phyloP scores from a whole-genome alignment of 2,329 filamentous ascomycete species.

The Lachnellula hyalina region DNA sequence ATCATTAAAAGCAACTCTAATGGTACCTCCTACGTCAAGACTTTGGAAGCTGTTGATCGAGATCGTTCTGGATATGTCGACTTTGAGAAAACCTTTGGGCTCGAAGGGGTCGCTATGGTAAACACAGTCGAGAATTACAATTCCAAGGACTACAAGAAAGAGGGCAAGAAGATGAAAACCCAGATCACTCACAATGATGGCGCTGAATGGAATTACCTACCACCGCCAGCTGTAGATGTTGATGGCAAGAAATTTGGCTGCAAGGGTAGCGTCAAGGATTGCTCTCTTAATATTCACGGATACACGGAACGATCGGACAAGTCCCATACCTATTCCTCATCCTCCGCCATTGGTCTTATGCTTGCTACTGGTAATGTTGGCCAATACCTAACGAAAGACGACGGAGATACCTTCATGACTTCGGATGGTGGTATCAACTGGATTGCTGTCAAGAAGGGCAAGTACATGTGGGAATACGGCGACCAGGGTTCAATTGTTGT shows the following conservation, averaged over 20 bases:
- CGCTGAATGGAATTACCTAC: slow-evolving; percentile 73
- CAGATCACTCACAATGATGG: slow-evolving; percentile 97
- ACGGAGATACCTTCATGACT: slow-evolving; percentile 80
- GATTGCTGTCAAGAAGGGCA: slow-evolving; percentile 79
- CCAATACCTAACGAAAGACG: slow-evolving; percentile 45
- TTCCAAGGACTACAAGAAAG: slow-evolving; percentile 47
- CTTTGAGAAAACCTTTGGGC: slow-evolving; percentile 89
- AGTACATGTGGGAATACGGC: slow-evolving; percentile 90
- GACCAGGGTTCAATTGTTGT: slow-evolving; percentile 93
- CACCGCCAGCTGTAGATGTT: slow-evolving; percentile 64
- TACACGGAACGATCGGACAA: slow-evolving; percentile 87
- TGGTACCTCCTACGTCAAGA: slow-evolving; percentile 89
- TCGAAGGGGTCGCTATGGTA: slow-evolving; percentile 85
- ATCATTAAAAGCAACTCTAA: slow-evolving; percentile 99
- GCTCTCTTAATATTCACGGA: slow-evolving; percentile 87
- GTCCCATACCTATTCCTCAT: slow-evolving; percentile 80
- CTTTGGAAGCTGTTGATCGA: slow-evolving; percentile 74
- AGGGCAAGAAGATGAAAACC: slow-evolving; percentile 76
- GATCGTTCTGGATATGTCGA: slow-evolving; percentile 76
- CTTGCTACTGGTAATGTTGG: slow-evolving; percentile 92
- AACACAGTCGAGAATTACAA: slow-evolving; percentile 77
- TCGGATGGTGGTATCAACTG: slow-evolving; percentile 86
- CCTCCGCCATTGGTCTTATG: slow-evolving; percentile 83
- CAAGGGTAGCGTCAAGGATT: slow-evolving; percentile 57
- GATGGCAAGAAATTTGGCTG: slow-evolving; percentile 71